Evolutionary conservation across 352 stramenopile species (phyloP).

Genomic region (Globisporangium cystogenes): DNA sequence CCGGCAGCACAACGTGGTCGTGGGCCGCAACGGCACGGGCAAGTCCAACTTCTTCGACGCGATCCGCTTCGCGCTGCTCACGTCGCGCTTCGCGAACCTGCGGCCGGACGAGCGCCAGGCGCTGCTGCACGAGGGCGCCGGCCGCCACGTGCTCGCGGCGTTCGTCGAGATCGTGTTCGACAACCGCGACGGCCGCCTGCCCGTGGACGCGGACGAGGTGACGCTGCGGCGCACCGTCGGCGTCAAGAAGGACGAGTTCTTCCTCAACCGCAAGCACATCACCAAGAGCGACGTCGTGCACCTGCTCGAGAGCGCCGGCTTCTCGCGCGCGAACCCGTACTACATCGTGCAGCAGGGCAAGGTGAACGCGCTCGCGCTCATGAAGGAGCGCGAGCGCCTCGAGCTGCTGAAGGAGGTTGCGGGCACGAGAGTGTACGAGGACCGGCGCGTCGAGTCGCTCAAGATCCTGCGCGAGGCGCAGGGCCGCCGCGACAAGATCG

Average conservation of each 20-base stretch:
- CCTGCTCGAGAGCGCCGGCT: conserved; percentile 98
- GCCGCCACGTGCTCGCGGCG: conserved; percentile 94
- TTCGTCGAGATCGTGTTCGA: conserved; percentile 99
- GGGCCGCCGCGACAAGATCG: conserved; percentile 94
- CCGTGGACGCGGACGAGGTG: conserved; percentile 91
- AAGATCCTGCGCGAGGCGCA: conserved; percentile 97
- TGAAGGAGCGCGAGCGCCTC: conserved; percentile 97
- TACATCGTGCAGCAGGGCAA: conserved; percentile 99
- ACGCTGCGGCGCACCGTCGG: conserved; percentile 97
- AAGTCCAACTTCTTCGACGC: conserved; percentile 99
- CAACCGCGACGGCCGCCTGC: conserved; percentile 96
- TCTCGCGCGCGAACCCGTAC: conserved; percentile 99
- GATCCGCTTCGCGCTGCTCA: conserved; percentile 98
- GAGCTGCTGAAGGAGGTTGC: conserved; percentile 98
- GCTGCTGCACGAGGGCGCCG: conserved; percentile 94
- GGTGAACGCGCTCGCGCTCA: conserved; percentile 96
- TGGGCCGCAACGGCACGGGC: conserved; percentile 96
- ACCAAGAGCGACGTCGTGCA: conserved; percentile 98
- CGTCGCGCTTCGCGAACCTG: conserved; percentile 90
- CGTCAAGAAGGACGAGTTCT: conserved; percentile 99
- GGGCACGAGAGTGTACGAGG: conserved; percentile 98
- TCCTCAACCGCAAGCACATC: conserved; percentile 98
- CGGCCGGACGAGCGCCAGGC: conserved; percentile 89
- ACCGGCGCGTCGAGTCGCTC: conserved; percentile 94
- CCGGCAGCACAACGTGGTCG: conserved; percentile 95